These are phyloP conservation scores for Chernovozyma sophiae-reginae DNA, from an alignment of 1,139 yeast genomes.

Conservation along the genomic window DNA sequence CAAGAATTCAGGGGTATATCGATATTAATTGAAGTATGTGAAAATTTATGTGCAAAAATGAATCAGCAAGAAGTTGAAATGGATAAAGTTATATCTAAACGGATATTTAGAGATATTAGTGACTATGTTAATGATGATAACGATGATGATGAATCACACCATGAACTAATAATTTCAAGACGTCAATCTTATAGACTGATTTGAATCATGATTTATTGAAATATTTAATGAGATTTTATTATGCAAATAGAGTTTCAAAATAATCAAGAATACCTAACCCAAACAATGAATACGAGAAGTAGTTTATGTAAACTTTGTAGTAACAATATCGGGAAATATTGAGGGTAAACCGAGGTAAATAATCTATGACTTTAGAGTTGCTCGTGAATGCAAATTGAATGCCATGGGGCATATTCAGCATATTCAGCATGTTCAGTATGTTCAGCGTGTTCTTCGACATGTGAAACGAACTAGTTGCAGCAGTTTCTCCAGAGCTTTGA, in stretches of 20 bases:
- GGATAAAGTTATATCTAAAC: slow-evolving; percentile 51
- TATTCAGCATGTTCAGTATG: no score
- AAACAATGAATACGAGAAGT: no score
- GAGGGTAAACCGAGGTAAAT: neutral
- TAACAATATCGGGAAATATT: neutral
- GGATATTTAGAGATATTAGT: slow-evolving; percentile 51
- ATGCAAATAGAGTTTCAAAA: no score
- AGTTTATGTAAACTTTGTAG: neutral
- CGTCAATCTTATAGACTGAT: slow-evolving; percentile 6
- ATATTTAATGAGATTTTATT: neutral
- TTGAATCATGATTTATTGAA: neutral
- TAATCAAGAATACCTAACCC: no score
- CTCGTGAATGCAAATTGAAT: no score
- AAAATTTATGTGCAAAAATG: slow-evolving; percentile 55
- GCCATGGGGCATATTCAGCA: no score
- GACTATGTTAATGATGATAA: slow-evolving; percentile 52
- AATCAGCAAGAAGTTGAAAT: slow-evolving; percentile 58
- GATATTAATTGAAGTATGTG: slow-evolving; percentile 75
- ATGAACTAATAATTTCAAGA: slow-evolving; percentile 11
- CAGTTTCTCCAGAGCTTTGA: no score
- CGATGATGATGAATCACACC: slow-evolving; percentile 36
- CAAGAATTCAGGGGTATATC: slow-evolving; percentile 50
- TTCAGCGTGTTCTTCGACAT: no score
- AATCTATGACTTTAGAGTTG: neutral
- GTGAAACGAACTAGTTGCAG: no score